Evolutionary conservation across 2,329 filamentous ascomycete species (phyloP).

Genomic region (Ascochyta clinopodiicola): DNA sequence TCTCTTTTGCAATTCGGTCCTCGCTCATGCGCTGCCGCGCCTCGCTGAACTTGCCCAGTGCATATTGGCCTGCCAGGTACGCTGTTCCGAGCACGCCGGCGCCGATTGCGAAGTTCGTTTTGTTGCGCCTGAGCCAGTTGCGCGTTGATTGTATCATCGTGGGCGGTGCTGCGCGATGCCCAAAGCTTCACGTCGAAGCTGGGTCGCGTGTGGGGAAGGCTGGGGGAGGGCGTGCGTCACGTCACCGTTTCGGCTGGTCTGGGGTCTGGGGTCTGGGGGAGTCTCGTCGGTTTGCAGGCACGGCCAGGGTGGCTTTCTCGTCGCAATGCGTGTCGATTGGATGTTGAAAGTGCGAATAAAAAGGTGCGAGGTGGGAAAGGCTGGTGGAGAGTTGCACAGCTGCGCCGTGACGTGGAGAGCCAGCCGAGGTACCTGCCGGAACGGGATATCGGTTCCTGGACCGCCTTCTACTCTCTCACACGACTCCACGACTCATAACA

Average conservation of each 20-base stretch:
- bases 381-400: background rate
- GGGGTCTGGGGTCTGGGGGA: too few relatives aligned
- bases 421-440: slow-evolving; percentile 10
- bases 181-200: slow-evolving; percentile 6
- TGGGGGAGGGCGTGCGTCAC: background rate
- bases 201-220: slow-evolving; percentile 10
- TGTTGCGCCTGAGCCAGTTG: slow-evolving; percentile 91
- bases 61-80: slow-evolving; percentile 92
- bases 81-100: slow-evolving; percentile 86
- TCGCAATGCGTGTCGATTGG: background rate
- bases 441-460: slow-evolving; percentile 6
- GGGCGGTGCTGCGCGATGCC: background rate
- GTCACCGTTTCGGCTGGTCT: background rate
- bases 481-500: background rate
- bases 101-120: slow-evolving; percentile 86
- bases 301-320: too few relatives aligned
- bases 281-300: background rate
- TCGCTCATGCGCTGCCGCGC: slow-evolving; percentile 95
- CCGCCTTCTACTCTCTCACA: background rate
- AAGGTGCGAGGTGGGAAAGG: background rate
- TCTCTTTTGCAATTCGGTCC: slow-evolving; percentile 94
- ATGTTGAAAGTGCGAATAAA: background rate
- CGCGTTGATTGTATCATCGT: slow-evolving; percentile 74
- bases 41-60: slow-evolving; percentile 87
- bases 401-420: slow-evolving; percentile 5